phyloP scores from a whole-genome alignment of 306 rosid genomes.

The Luffa aegyptiaca region DNA sequence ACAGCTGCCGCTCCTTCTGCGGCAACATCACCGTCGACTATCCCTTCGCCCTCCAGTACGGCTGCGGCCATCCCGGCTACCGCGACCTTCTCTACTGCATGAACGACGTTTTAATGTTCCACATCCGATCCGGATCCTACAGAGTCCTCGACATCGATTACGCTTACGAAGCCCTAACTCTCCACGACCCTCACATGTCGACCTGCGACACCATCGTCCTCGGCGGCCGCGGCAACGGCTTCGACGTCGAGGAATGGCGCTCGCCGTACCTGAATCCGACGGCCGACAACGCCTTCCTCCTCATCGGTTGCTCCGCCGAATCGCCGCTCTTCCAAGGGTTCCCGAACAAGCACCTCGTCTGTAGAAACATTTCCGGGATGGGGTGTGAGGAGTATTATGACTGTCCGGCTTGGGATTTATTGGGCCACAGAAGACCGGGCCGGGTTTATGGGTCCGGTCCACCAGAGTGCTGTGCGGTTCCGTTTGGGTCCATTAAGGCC shows the following conservation, averaged over 20 bases:
- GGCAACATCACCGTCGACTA: conserved; percentile 87
- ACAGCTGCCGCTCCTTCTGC: conserved; percentile 69
- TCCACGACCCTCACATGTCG: conserved; percentile 93
- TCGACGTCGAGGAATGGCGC: conserved; percentile 70
- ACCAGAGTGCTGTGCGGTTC: conserved; percentile 70
- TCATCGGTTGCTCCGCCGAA: conserved; percentile 74
- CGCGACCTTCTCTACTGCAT: conserved; percentile 85
- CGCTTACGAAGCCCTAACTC: conserved; percentile 71
- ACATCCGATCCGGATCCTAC: conserved; percentile 78
- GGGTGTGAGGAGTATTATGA: conserved; percentile 79
- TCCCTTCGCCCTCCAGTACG: conserved; percentile 66
- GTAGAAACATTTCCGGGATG: conserved; percentile 86
- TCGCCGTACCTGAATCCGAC: conserved; percentile 63
- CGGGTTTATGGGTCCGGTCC: conserved; percentile 60
- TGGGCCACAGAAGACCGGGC: conserved; percentile 48
- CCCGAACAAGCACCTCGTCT: conserved; percentile 78
- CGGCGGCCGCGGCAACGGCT: conserved; percentile 67
- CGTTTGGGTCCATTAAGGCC: conserved; percentile 62
- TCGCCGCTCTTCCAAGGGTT: conserved; percentile 90
- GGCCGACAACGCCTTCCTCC: conserved; percentile 79
- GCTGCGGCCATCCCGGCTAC: conserved; percentile 96
- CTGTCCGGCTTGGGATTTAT: conserved; percentile 74
- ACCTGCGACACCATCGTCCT: conserved; percentile 61
- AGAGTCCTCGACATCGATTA: conserved; percentile 82
- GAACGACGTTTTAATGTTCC: conserved; percentile 84